Evolutionary conservation across 2,329 filamentous ascomycete species (phyloP).

Genomic region (Colletotrichum ledebouriae): DNA sequence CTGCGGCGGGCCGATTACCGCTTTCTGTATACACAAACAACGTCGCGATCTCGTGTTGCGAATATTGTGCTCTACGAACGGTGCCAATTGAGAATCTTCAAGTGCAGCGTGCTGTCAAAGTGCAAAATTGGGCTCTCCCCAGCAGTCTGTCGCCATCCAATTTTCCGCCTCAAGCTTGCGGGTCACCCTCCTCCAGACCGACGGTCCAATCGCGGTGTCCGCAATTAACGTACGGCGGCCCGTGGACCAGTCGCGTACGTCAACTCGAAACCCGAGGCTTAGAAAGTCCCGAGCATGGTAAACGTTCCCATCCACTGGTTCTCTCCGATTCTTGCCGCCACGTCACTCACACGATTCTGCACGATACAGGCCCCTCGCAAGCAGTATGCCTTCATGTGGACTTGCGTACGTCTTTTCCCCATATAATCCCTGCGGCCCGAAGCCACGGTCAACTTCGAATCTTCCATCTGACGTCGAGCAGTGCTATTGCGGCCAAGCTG

Average conservation of each 20-base stretch:
- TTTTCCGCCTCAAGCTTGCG: too few relatives aligned
- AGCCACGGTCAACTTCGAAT: neutral
- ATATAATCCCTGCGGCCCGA: neutral
- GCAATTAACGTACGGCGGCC: neutral
- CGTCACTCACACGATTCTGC: neutral
- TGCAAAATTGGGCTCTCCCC: too few relatives aligned
- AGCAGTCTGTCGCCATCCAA: too few relatives aligned
- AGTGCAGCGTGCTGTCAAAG: too few relatives aligned
- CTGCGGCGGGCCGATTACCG: too few relatives aligned
- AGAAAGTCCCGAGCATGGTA: neutral
- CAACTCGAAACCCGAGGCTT: neutral
- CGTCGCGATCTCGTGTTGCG: too few relatives aligned
- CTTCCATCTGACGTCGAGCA: neutral
- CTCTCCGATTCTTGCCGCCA: neutral
- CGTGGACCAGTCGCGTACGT: neutral
- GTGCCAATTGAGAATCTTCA: too few relatives aligned
- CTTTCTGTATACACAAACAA: too few relatives aligned
- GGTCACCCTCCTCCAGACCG: too few relatives aligned
- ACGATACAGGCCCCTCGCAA: neutral
- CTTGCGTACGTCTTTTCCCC: slow-evolving; percentile 2
- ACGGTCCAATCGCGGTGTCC: too few relatives aligned
- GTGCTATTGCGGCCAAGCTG: slow-evolving; percentile 18
- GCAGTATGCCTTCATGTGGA: slow-evolving; percentile 8
- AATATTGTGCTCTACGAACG: too few relatives aligned
- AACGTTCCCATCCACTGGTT: neutral